Evolutionary conservation across 306 rosid species (phyloP), one percentile per base, ranked within the genome.

Genomic region (Chamaecrista fasciculata): DNA sequence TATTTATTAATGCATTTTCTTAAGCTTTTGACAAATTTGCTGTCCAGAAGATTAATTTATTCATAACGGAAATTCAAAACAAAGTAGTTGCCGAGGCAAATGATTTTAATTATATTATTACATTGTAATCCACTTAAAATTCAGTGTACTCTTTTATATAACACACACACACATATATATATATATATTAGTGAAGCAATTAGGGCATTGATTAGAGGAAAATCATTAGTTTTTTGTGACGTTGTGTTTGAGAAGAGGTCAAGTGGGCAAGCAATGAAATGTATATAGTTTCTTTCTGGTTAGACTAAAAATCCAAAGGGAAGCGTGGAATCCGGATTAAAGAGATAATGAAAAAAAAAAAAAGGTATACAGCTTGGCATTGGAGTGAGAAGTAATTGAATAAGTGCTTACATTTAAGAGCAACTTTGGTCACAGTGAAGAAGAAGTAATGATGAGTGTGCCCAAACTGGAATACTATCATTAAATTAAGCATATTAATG

Each of bases 351-450:
- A 56, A 18, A 1, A 5, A 5, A 15, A 9, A 56, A 16, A 1
- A 21, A 26, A 5, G 20, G 20, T 26, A 6, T 4, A 8, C 40
- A 28, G 40, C 15, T n/a, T n/a, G 36, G 71, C 34, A 47, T 4
- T 34, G 1, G 59, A 48, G 62, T 75, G 60, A 80, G 31, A 33
- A 65, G 3, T 55, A 52, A 42, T 53, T 33, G 48, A 64, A 11
- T 19, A 7, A 7, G 26, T 20, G 23, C 56, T 26, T 36, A 2
- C 19, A 70, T 70, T 80, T 28, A 19, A 56, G 67, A 48, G 60
- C 75, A 20, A 36, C 78, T 46, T 67, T 55, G 77, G 43, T 1
- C 28, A 8, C 9, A 1, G 43, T 44, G 61, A 74, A 26, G 18
- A 43, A 10, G 18, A 28, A 53, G 64, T 8, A 55, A 70, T 51